These are phyloP conservation scores for Houttuynia cordata DNA, from an alignment of 164 flowering plant genomes.

Conservation along the genomic window DNA sequence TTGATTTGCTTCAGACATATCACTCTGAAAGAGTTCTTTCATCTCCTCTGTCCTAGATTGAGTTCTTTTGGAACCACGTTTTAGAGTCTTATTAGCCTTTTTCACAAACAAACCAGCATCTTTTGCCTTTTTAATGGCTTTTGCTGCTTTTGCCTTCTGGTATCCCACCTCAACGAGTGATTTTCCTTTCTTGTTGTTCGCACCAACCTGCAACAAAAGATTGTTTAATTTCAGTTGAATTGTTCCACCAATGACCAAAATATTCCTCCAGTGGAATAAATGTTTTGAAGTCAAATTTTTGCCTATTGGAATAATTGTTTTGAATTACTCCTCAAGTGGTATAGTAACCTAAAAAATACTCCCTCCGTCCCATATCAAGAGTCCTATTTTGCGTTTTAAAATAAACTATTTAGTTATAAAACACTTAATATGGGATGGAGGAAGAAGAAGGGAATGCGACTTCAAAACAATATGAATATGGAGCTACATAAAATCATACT, in stretches of 20 bases:
- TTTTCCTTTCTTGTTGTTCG: conserved; percentile 42
- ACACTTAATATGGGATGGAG: too few relatives aligned
- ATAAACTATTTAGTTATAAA: too few relatives aligned
- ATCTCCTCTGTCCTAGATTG: conserved; percentile 66
- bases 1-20: conserved; percentile 66
- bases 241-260: neutral
- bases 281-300: too few relatives aligned
- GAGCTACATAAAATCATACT: too few relatives aligned
- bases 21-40: conserved; percentile 65
- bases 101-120: conserved; percentile 49
- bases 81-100: conserved; percentile 24
- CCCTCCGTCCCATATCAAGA: too few relatives aligned
- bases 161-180: conserved; percentile 73
- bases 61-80: conserved; percentile 25
- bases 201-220: conserved; percentile 25
- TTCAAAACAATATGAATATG: too few relatives aligned
- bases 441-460: too few relatives aligned
- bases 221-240: neutral
- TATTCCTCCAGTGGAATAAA: too few relatives aligned
- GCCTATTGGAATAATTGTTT: too few relatives aligned
- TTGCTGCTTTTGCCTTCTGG: conserved; percentile 70
- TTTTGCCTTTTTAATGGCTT: conserved; percentile 56
- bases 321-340: too few relatives aligned
- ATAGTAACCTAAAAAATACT: too few relatives aligned
- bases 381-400: too few relatives aligned